These are phyloP conservation scores for Avena atlantica DNA, from an alignment of 176 grass and related monocot genomes.

Conservation along the genomic window DNA sequence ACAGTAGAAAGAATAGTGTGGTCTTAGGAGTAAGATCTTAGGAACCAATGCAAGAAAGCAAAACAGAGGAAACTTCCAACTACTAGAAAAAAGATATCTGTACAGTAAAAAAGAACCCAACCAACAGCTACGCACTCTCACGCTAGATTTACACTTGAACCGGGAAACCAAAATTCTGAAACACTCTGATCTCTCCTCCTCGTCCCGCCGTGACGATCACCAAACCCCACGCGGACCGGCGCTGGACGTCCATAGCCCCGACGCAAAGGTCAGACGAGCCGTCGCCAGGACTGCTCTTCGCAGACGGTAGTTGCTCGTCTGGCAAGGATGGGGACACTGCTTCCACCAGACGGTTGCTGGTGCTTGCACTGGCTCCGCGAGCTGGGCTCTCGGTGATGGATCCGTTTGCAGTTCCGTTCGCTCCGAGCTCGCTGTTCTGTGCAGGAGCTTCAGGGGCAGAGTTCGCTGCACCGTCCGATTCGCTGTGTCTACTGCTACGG, in stretches of 20 bases:
- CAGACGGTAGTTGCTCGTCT: conserved; percentile 54
- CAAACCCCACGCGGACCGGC: conserved; percentile 82
- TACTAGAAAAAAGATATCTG: conserved; percentile 40
- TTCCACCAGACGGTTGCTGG: conserved; percentile 32
- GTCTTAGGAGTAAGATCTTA: conserved; percentile 32
- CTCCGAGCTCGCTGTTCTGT: conserved; percentile 34
- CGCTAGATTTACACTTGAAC: conserved; percentile 69
- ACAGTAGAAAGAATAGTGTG: conserved; percentile 39
- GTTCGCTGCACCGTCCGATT: conserved; percentile 51
- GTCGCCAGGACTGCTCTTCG: conserved; percentile 61
- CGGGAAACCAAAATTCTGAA: conserved; percentile 98
- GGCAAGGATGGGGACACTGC: conserved; percentile 46
- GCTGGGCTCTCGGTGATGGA: conserved; percentile 36
- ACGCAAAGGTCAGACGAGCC: conserved; percentile 55
- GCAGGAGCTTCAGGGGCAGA: conserved; percentile 32
- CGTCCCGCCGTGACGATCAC: conserved; percentile 85
- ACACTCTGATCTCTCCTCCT: conserved; percentile 77
- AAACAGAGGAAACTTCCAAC: background rate
- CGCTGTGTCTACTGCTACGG: conserved; percentile 54
- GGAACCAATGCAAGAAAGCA: background rate
- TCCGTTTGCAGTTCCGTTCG: conserved; percentile 42
- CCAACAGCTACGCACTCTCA: conserved; percentile 27
- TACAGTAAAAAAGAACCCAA: conserved; percentile 55
- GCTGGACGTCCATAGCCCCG: conserved; percentile 60
- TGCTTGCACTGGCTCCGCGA: background rate